phyloP scores from a whole-genome alignment of 2,329 filamentous ascomycete species.

The Fusarium sp. region DNA sequence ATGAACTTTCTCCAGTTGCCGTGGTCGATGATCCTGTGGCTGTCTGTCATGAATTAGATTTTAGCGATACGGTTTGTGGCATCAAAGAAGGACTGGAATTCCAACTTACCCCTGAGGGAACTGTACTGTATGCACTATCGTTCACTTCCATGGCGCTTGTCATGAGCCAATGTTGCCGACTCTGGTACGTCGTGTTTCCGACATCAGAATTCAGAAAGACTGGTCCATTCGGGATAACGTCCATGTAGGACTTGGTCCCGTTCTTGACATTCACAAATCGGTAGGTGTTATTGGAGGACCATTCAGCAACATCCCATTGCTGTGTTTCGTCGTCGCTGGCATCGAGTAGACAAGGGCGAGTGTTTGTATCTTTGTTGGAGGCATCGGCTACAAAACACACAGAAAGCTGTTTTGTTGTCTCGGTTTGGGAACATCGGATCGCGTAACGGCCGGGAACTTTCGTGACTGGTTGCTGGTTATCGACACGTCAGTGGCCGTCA shows the following conservation, averaged over 20 bases:
- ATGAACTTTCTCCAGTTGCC: neutral
- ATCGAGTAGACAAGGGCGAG: slow-evolving; percentile 49
- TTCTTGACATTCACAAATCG: slow-evolving; percentile 52
- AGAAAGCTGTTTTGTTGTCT: slow-evolving; percentile 49
- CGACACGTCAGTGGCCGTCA: neutral
- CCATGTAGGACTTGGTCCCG: slow-evolving; percentile 51
- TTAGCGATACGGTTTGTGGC: no score
- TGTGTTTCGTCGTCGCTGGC: slow-evolving; percentile 47
- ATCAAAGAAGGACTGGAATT: no score
- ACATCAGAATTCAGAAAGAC: slow-evolving; percentile 51
- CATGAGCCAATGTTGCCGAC: slow-evolving; percentile 55
- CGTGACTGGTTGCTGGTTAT: slow-evolving; percentile 47
- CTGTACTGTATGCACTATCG: slow-evolving; percentile 52
- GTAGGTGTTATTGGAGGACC: slow-evolving; percentile 45
- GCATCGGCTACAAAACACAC: slow-evolving; percentile 43
- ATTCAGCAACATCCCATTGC: slow-evolving; percentile 53
- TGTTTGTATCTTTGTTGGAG: slow-evolving; percentile 45
- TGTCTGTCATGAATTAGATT: neutral
- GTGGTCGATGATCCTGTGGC: neutral
- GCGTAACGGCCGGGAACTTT: slow-evolving; percentile 49
- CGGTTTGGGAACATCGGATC: slow-evolving; percentile 49
- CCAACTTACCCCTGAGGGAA: slow-evolving; percentile 11
- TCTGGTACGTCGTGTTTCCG: slow-evolving; percentile 37
- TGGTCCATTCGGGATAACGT: slow-evolving; percentile 51
- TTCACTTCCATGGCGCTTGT: slow-evolving; percentile 49